Conservation (phyloP, 139 green algal species). For the Picochlorum sp. region DNA sequence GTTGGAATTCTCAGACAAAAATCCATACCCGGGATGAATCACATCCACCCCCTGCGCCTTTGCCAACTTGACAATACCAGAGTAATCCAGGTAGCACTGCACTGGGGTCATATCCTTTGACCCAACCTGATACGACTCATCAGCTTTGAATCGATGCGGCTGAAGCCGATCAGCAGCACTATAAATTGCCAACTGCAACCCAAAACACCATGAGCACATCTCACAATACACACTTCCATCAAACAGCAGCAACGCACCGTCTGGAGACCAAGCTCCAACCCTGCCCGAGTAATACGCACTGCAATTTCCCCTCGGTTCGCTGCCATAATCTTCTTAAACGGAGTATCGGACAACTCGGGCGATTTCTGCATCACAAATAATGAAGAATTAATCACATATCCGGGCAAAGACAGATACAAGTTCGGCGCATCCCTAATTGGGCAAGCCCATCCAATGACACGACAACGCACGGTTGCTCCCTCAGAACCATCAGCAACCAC, state of each 20-base stretch:
- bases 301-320: conserved; percentile 97
- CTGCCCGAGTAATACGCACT: conserved; percentile 88
- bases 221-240: not conserved
- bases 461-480: too few species aligned
- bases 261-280: conserved; percentile 77
- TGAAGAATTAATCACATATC: not conserved
- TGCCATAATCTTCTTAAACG: conserved; percentile 77
- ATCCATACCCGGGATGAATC: conserved; percentile 92
- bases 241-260: conserved; percentile 33
- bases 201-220: not conserved
- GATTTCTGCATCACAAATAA: not conserved
- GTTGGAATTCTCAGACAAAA: conserved; percentile 75
- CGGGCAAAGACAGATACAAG: too few species aligned
- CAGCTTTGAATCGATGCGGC: conserved; percentile 75
- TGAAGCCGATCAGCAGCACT: conserved; percentile 68
- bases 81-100: conserved; percentile 77
- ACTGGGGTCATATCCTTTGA: conserved; percentile 59
- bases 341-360: conserved; percentile 13
- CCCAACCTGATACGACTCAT: conserved; percentile 83
- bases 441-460: too few species aligned
- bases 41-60: conserved; percentile 78
- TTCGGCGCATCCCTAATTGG: too few species aligned
- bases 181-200: conserved; percentile 80
- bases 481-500: too few species aligned
- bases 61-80: conserved; percentile 53